Percentiles rank a stretch among this genome's conserved stretches.
phyloP scores from a whole-genome alignment of 805 yeast genomes.

The Kodamaea sagamina region DNA sequence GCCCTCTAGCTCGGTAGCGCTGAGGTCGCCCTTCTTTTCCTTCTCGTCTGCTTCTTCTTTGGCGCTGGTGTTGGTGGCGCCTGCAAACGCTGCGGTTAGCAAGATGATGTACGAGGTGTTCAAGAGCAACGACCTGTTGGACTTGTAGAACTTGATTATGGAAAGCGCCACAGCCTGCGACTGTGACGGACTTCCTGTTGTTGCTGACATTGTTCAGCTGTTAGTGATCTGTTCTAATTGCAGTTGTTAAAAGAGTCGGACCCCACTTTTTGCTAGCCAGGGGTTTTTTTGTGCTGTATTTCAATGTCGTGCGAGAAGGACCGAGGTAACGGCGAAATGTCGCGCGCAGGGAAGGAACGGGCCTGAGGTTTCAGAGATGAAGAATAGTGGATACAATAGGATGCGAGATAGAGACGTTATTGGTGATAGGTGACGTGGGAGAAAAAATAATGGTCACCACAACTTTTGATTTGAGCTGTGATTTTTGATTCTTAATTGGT shows the following conservation, averaged over 20 bases:
- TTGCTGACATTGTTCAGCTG: constrained; percentile 4
- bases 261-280: constrained; percentile 6
- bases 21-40: constrained; percentile 9
- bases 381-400: neutral
- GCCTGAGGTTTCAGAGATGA: neutral
- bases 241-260: neutral
- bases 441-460: too few relatives aligned
- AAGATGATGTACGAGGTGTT: constrained; percentile 45
- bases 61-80: constrained; percentile 35
- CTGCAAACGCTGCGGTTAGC: constrained; percentile 44
- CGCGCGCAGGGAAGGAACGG: neutral
- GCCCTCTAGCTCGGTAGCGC: constrained; percentile 13
- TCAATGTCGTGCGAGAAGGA: neutral
- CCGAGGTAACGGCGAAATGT: constrained; percentile 2
- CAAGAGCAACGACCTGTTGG: constrained; percentile 41
- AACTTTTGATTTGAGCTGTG: too few relatives aligned
- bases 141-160: constrained; percentile 37
- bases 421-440: neutral
- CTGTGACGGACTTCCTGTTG: constrained; percentile 1
- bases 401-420: neutral
- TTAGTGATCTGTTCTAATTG: neutral
- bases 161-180: constrained; percentile 25
- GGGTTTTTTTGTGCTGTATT: neutral
- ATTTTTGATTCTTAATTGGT: too few relatives aligned
- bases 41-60: constrained; percentile 8